phyloP scores from a whole-genome alignment of 2,329 filamentous ascomycete species.

The Onygenales sp. region DNA sequence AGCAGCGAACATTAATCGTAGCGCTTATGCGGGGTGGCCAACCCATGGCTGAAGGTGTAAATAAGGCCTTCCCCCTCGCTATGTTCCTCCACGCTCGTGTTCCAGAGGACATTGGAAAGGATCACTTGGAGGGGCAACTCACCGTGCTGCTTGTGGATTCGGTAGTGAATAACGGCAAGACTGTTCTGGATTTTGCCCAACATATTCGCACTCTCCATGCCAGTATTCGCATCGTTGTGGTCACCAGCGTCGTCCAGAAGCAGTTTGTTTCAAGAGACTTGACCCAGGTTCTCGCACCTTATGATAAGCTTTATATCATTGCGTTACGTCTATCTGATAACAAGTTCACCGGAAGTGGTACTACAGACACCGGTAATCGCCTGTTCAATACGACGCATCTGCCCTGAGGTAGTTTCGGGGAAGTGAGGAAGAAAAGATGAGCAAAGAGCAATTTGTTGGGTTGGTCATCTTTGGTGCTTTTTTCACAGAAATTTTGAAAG shows the following conservation, averaged over 20 bases:
- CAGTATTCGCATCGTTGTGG: conserved; percentile 41
- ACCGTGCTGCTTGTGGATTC: conserved; percentile 50
- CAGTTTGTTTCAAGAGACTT: conserved; percentile 11
- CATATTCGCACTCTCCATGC: conserved; percentile 34
- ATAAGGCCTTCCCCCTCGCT: conserved; percentile 42
- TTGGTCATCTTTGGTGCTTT: too few relatives aligned
- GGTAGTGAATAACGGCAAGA: conserved; percentile 50
- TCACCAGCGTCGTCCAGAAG: conserved; percentile 47
- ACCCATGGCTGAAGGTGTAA: conserved; percentile 52
- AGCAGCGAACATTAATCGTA: conserved; percentile 45
- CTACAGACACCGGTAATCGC: conserved; percentile 50
- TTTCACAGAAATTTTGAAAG: too few relatives aligned
- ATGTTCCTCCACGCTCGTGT: conserved; percentile 41
- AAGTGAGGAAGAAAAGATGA: too few relatives aligned
- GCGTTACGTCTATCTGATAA: conserved; percentile 49
- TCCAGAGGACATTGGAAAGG: conserved; percentile 30
- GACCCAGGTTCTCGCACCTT: conserved; percentile 12
- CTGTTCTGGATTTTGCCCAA: conserved; percentile 40
- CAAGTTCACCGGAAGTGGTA: conserved; percentile 43
- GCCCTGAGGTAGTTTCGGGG: too few relatives aligned
- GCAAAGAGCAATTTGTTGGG: too few relatives aligned
- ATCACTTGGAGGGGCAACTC: conserved; percentile 31
- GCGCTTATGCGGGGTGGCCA: conserved; percentile 56
- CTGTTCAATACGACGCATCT: conserved; percentile 31
- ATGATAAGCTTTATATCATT: conserved; percentile 33